Evolutionary conservation across 371 early-diverging fungal genomes (phyloP), one percentile per base, ranked within the genome.

Genomic region (Rhizopus microsporus): DNA sequence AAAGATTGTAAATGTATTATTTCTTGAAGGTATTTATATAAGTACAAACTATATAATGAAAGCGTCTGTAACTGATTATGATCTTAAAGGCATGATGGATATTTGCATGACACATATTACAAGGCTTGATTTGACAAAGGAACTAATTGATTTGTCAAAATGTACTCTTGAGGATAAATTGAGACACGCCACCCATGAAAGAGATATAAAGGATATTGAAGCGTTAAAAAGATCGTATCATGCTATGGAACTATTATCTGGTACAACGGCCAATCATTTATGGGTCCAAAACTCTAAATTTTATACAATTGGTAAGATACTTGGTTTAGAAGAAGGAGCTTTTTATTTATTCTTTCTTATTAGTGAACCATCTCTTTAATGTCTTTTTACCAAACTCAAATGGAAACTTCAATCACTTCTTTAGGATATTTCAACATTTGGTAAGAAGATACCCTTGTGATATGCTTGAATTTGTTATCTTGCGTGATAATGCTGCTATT

Each of bases 231-330:
- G 75, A 58, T 78, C 78, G 0, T 75, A 75, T 57, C 75, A 75
- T 62, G 78, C 75, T 32, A 78, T 75, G 78, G 78, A 78, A 49
- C 42, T 78, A n/a, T 38, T 78, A 31, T 72, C 71, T 43, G 75
- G 75, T 17, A 67, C 71, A 9, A 68, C 72, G 17, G 66, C 69
- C 38, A 72, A 74, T 60, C 75, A 78, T 61, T 42, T 69, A 44
- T 69, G 69, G 69, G 54, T 78, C 9, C 71, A 72, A 43, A 69
- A 74, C 54, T 54, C 71, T 7, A 60, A 67, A 46, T 73, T 71
- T 29, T 49, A 68, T 37, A 62, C 55, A 7, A 78, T 78, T 63
- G 70, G 74, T 71, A 71, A 62, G 54, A 5, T 4, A 40, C 7
- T 52, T 51, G 15, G 54, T 31, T 12, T n/a, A 32, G 2, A 40